Evolutionary conservation across 129 eudicot species (phyloP).

Genomic region (Flaveria ramosissima): DNA sequence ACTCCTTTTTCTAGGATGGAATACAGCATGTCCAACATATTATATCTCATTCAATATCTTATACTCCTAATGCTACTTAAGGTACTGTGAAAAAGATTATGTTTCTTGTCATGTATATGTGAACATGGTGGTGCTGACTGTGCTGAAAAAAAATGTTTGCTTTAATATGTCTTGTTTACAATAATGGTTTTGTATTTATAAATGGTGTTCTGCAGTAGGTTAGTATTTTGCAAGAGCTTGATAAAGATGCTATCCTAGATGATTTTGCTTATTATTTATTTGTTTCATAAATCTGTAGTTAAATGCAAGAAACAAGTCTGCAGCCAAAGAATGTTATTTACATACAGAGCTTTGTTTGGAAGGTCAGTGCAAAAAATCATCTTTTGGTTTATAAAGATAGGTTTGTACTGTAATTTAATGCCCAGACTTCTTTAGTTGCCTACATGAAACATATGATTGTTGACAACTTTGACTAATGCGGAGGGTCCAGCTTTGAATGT

Average conservation of each 20-base stretch:
- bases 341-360: constrained; percentile 86
- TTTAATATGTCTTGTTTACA: constrained; percentile 2
- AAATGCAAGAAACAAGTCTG: constrained; percentile 96
- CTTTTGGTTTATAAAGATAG: constrained; percentile 13
- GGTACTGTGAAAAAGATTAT: constrained; percentile 11
- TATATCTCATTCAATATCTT: constrained; percentile 15
- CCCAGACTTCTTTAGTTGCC: constrained; percentile 20
- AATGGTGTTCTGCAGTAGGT: neutral
- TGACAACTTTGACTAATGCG: constrained; percentile 10
- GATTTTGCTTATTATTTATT: constrained; percentile 13
- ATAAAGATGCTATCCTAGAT: constrained; percentile 18
- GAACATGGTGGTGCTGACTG: constrained; percentile 21
- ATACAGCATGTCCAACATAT: constrained; percentile 4
- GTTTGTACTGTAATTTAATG: constrained; percentile 11
- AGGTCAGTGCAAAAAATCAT: constrained; percentile 48
- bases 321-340: constrained; percentile 90
- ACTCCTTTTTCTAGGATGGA: neutral
- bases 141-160: constrained; percentile 11
- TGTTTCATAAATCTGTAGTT: constrained; percentile 52
- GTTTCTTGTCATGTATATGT: constrained; percentile 16
- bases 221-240: constrained; percentile 14
- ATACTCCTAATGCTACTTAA: constrained; percentile 6
- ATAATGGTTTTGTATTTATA: neutral
- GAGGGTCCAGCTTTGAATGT: neutral
- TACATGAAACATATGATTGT: constrained; percentile 13